phyloP scores from a whole-genome alignment of 2,329 filamentous ascomycete species.

The Lecanosticta acicola region DNA sequence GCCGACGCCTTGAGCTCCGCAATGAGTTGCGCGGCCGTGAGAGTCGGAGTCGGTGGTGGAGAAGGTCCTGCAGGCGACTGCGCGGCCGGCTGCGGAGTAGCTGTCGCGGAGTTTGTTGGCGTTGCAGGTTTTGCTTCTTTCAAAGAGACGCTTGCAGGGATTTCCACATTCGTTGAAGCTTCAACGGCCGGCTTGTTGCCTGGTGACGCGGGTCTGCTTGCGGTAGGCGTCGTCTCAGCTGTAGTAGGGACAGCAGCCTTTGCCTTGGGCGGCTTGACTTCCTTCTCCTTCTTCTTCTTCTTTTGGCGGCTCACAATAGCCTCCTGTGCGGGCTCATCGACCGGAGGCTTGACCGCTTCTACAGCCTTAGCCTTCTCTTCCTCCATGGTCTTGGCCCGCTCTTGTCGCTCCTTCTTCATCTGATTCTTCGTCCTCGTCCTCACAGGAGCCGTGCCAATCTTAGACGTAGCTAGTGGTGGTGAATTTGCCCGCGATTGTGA shows the following conservation, averaged over 20 bases:
- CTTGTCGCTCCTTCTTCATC: slow-evolving; percentile 60
- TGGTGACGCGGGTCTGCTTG: slow-evolving; percentile 28
- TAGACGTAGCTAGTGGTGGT: slow-evolving; percentile 55
- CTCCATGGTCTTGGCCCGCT: slow-evolving; percentile 42
- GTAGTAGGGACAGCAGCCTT: slow-evolving; percentile 24
- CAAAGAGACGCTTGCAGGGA: slow-evolving; percentile 3
- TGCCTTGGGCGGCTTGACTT: slow-evolving; percentile 25
- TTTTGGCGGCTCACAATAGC: slow-evolving; percentile 77
- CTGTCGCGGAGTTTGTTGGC: slow-evolving; percentile 14
- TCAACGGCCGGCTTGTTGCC: slow-evolving; percentile 13
- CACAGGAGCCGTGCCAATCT: slow-evolving; percentile 63
- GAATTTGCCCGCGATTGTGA: slow-evolving; percentile 68
- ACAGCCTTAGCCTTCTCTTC: slow-evolving; percentile 43
- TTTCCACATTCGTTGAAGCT: slow-evolving; percentile 5
- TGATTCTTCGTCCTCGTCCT: slow-evolving; percentile 70
- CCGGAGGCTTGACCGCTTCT: slow-evolving; percentile 40
- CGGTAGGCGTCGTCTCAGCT: slow-evolving; percentile 25
- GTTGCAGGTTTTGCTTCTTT: slow-evolving; percentile 17
- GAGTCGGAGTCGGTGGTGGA: slow-evolving; percentile 29
- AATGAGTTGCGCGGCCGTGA: slow-evolving; percentile 31
- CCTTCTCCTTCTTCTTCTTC: slow-evolving; percentile 65
- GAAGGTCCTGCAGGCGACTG: slow-evolving; percentile 28
- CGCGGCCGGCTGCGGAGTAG: slow-evolving; percentile 14
- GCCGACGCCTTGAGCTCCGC: slow-evolving; percentile 29
- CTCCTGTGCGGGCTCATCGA: slow-evolving; percentile 54